These are phyloP conservation scores for Mycogone perniciosa DNA, from an alignment of 2,329 filamentous ascomycete genomes.

Conservation along the genomic window DNA sequence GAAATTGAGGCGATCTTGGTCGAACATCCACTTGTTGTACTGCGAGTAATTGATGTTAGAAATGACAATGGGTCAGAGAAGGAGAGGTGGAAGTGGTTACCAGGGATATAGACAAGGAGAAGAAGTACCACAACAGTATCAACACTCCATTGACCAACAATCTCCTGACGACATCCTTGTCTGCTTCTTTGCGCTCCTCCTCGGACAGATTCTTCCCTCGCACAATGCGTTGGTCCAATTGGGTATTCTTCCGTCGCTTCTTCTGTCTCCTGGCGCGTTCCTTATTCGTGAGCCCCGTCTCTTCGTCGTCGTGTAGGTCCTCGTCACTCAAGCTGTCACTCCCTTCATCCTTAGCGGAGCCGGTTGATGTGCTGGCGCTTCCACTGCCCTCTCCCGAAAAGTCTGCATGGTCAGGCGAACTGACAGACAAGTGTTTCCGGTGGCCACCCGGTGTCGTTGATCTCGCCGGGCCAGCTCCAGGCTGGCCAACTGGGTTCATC, in stretches of 20 bases:
- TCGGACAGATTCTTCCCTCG: slow-evolving; percentile 55
- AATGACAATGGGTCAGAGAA: background rate
- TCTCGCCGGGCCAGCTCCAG: slow-evolving; percentile 18
- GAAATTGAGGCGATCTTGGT: slow-evolving; percentile 76
- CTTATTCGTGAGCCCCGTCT: slow-evolving; percentile 73
- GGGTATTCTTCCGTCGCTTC: slow-evolving; percentile 60
- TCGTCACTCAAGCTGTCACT: slow-evolving; percentile 62
- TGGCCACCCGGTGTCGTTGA: slow-evolving; percentile 9
- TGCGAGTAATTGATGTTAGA: slow-evolving; percentile 30
- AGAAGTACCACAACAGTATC: slow-evolving; percentile 82
- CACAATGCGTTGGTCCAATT: slow-evolving; percentile 63
- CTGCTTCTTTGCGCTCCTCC: slow-evolving; percentile 68
- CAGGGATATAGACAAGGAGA: slow-evolving; percentile 87
- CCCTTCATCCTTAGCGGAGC: slow-evolving; percentile 26
- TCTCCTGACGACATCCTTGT: slow-evolving; percentile 63
- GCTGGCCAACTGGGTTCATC: slow-evolving; percentile 33
- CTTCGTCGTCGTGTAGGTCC: slow-evolving; percentile 77
- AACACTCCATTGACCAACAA: slow-evolving; percentile 70
- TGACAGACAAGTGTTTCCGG: slow-evolving; percentile 17
- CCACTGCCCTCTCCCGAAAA: slow-evolving; percentile 38
- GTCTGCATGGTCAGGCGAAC: slow-evolving; percentile 36
- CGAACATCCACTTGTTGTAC: slow-evolving; percentile 99
- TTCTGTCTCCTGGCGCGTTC: slow-evolving; percentile 63
- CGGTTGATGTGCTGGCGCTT: slow-evolving; percentile 20
- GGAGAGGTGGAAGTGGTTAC: slow-evolving; percentile 44